phyloP scores from a whole-genome alignment of 1,284 basidiomycete species.

The Takashimella koratensis region DNA sequence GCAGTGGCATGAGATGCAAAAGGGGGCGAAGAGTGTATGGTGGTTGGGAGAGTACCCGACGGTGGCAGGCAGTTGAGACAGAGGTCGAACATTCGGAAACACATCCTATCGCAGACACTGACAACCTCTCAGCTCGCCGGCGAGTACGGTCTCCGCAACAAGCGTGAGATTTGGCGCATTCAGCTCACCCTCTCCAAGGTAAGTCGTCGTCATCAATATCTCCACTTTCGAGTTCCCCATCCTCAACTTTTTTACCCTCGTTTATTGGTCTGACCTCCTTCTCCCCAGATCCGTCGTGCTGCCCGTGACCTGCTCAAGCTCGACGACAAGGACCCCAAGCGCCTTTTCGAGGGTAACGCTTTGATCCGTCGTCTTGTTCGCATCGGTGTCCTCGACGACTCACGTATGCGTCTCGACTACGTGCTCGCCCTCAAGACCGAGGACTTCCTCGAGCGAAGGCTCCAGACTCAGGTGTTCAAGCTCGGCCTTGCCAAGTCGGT shows the following conservation, averaged over 20 bases:
- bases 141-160: conserved; percentile 99
- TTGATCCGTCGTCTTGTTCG: conserved; percentile 98
- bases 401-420: conserved; percentile 99
- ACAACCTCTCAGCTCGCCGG: conserved; percentile 72
- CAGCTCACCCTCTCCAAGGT: conserved; percentile 90
- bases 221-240: too few relatives aligned
- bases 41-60: too few relatives aligned
- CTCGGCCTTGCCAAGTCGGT: conserved; percentile 89
- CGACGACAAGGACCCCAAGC: conserved; percentile 99
- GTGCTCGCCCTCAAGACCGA: conserved; percentile 98
- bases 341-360: conserved; percentile 97
- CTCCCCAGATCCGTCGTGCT: conserved; percentile 83
- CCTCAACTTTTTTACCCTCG: background rate
- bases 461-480: conserved; percentile 99
- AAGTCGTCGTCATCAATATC: too few relatives aligned
- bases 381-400: conserved; percentile 99
- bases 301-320: conserved; percentile 99
- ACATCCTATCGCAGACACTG: background rate
- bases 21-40: too few relatives aligned
- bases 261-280: background rate
- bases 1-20: too few relatives aligned
- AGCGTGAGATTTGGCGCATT: conserved; percentile 99
- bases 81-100: too few relatives aligned
- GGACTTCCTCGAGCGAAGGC: conserved; percentile 98
- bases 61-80: too few relatives aligned